Conservation (phyloP, 768 basidiomycete species). For the Mycena galopus region DNA sequence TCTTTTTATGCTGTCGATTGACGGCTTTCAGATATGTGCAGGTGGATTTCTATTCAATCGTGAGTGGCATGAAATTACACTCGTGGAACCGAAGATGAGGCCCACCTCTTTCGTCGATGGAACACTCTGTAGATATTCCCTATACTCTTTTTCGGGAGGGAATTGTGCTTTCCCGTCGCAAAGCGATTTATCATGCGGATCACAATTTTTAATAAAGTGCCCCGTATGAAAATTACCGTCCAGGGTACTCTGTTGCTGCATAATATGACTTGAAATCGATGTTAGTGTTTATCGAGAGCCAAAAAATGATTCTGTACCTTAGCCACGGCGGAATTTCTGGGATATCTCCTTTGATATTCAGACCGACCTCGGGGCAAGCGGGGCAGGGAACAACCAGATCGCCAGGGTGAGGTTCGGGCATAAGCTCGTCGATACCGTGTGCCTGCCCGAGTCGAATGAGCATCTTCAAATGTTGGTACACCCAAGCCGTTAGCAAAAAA, state of each 20-base stretch:
- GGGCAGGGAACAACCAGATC: not conserved
- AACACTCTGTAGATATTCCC: not conserved
- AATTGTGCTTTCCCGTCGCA: not conserved
- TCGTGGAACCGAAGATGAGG: too few relatives aligned
- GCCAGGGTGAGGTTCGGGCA: not conserved
- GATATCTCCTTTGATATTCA: not conserved
- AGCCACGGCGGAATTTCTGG: too few relatives aligned
- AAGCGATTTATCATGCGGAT: not conserved
- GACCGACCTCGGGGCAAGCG: not conserved
- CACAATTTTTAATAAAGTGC: not conserved
- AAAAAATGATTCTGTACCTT: too few relatives aligned
- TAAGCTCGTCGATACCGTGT: not conserved
- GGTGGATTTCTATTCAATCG: not conserved
- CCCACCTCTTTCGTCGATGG: not conserved
- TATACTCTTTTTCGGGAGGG: not conserved
- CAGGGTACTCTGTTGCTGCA: not conserved
- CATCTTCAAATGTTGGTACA: not conserved
- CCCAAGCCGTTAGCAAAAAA: not conserved
- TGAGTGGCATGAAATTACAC: too few relatives aligned
- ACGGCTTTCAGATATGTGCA: not conserved
- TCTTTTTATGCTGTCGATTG: not conserved
- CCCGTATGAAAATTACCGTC: conserved; percentile 1
- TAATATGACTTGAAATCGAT: not conserved
- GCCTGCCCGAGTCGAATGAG: not conserved
- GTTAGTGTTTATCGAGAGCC: too few relatives aligned